Conservation (phyloP, 2,329 filamentous ascomycete genomes). For the Claviceps sp. region DNA sequence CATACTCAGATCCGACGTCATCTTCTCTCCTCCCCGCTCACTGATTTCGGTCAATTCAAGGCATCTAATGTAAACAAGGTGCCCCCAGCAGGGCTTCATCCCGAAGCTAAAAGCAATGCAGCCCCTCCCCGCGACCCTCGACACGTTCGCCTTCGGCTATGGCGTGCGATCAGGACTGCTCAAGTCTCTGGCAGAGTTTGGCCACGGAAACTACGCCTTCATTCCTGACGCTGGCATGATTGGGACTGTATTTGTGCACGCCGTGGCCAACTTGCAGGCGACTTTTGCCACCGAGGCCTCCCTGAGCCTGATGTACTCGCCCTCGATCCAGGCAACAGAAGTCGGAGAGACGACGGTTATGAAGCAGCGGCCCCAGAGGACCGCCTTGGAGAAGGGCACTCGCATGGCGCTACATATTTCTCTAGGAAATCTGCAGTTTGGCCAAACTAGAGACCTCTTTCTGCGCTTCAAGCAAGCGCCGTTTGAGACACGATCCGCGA, state of each 20-base stretch:
- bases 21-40: constrained; percentile 8
- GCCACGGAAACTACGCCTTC: constrained; percentile 45
- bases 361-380: neutral
- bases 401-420: neutral
- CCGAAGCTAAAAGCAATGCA: constrained; percentile 33
- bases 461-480: constrained; percentile 19
- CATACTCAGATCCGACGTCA: neutral
- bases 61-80: constrained; percentile 15
- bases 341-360: neutral
- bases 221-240: constrained; percentile 52
- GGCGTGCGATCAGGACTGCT: constrained; percentile 31
- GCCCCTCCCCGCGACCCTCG: constrained; percentile 27
- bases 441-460: constrained; percentile 45
- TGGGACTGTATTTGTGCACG: constrained; percentile 48
- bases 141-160: constrained; percentile 26
- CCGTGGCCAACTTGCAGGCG: constrained; percentile 46
- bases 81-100: constrained; percentile 39
- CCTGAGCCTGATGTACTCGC: constrained; percentile 27
- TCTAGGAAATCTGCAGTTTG: constrained; percentile 42
- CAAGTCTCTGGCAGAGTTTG: constrained; percentile 45
- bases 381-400: neutral
- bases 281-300: constrained; percentile 38
- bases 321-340: constrained; percentile 23
- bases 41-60: neutral
- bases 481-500: neutral